Evolutionary conservation across 805 yeast species (phyloP).

Genomic region (Tetrapisispora taiwanensis): DNA sequence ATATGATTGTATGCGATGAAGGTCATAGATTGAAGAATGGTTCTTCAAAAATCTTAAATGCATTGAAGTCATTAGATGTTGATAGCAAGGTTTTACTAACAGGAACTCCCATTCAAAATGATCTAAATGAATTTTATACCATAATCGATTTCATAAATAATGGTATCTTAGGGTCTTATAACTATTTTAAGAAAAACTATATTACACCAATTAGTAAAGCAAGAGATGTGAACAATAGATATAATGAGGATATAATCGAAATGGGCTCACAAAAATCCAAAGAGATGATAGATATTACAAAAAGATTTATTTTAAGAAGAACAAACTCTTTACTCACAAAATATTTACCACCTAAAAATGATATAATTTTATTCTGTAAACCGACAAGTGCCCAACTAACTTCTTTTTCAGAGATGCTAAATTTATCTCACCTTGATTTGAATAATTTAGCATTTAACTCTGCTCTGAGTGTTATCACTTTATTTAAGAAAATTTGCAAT

Average conservation of each 20-base stretch:
- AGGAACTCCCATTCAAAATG: constrained; percentile 93
- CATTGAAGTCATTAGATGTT: constrained; percentile 46
- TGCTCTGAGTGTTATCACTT: constrained; percentile 59
- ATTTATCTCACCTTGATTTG: constrained; percentile 22
- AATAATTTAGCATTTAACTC: constrained; percentile 27
- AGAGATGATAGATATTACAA: constrained; percentile 56
- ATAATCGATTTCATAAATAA: constrained; percentile 80
- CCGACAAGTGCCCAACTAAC: constrained; percentile 56
- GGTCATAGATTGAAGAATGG: constrained; percentile 83
- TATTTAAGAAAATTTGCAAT: constrained; percentile 73
- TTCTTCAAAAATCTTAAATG: constrained; percentile 59
- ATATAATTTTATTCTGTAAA: constrained; percentile 62
- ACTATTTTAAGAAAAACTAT: constrained; percentile 48
- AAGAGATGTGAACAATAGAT: constrained; percentile 53
- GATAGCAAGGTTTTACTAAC: constrained; percentile 56
- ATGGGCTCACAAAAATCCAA: constrained; percentile 53
- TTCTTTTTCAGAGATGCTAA: constrained; percentile 43
- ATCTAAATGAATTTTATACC: constrained; percentile 70
- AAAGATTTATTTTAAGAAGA: constrained; percentile 61
- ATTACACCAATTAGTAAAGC: constrained; percentile 64
- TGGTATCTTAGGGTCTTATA: constrained; percentile 57
- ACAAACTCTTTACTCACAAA: constrained; percentile 47
- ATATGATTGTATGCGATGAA: constrained; percentile 83
- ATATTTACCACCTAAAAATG: constrained; percentile 66
- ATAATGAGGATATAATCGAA: constrained; percentile 37